Conservation (phyloP, 352 stramenopile genomes). For the Plasmopara muralis region DNA sequence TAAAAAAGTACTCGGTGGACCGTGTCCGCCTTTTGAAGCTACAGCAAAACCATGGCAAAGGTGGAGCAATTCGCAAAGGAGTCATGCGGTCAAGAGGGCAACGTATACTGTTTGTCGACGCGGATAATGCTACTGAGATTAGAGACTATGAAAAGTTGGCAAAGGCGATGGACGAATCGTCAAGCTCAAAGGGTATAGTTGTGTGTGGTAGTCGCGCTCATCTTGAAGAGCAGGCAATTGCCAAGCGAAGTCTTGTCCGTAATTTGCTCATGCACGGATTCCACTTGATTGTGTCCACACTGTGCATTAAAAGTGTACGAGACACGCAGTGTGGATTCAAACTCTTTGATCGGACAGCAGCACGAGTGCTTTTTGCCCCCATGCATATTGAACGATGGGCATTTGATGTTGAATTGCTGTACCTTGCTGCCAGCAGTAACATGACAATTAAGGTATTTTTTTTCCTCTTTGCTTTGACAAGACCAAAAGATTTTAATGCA, state of each 20-base stretch:
- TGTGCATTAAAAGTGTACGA: conserved; percentile 81
- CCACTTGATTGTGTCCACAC: conserved; percentile 83
- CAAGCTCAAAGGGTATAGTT: conserved; percentile 45
- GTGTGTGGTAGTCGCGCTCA: conserved; percentile 88
- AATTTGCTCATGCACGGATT: conserved; percentile 92
- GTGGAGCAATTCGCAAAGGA: conserved; percentile 84
- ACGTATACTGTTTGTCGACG: conserved; percentile 88
- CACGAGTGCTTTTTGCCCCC: conserved; percentile 79
- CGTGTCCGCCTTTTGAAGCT: conserved; percentile 75
- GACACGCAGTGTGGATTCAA: conserved; percentile 96
- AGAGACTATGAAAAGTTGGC: conserved; percentile 82
- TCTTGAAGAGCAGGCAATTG: conserved; percentile 79
- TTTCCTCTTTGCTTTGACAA: not conserved
- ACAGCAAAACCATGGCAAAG: conserved; percentile 88
- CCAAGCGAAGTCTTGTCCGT: conserved; percentile 76
- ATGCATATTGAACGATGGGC: conserved; percentile 93
- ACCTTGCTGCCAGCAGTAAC: conserved; percentile 56
- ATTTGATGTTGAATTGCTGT: conserved; percentile 93
- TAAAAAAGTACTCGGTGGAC: conserved; percentile 37
- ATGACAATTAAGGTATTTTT: conserved; percentile 52
- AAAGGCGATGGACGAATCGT: conserved; percentile 36
- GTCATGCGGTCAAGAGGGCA: conserved; percentile 77
- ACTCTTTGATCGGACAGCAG: conserved; percentile 85
- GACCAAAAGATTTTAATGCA: conserved; percentile 4
- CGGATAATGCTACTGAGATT: conserved; percentile 90